Conservation (phyloP, 192 early-diverging fungal genomes). For the Coemansia sp. region DNA sequence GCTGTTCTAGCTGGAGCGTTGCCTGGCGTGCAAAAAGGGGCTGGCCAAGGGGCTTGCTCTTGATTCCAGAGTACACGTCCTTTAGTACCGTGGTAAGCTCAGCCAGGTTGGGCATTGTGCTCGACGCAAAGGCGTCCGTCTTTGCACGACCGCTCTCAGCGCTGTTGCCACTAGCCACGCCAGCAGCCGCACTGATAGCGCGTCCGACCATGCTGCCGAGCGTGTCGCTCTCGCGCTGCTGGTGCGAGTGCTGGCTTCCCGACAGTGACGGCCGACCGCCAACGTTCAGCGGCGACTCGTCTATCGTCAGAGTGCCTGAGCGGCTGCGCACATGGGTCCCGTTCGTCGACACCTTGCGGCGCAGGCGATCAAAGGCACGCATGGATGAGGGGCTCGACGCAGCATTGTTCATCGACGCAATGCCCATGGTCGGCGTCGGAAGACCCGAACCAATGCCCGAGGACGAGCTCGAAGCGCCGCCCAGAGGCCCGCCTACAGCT, state of each 20-base stretch:
- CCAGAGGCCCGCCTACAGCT: background rate
- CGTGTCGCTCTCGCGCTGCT: slow-evolving; percentile 9
- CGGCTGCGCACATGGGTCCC: slow-evolving; percentile 38
- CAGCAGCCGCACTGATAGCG: slow-evolving; percentile 5
- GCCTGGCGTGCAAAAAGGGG: slow-evolving; percentile 48
- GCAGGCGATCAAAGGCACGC: slow-evolving; percentile 47
- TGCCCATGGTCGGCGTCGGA: slow-evolving; percentile 12
- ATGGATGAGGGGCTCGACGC: slow-evolving; percentile 40
- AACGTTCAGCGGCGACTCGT: slow-evolving; percentile 19
- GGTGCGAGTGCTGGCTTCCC: slow-evolving; percentile 10
- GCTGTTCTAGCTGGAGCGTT: slow-evolving; percentile 8
- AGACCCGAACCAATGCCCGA: slow-evolving; percentile 8
- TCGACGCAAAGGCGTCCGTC: background rate
- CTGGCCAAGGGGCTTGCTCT: slow-evolving; percentile 50
- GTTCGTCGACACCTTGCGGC: slow-evolving; percentile 49
- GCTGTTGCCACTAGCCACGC: background rate
- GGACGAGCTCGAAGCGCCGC: background rate
- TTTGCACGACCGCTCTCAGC: background rate
- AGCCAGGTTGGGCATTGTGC: slow-evolving; percentile 27
- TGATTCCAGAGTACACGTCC: slow-evolving; percentile 52
- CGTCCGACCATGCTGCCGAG: slow-evolving; percentile 8
- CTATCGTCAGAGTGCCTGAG: slow-evolving; percentile 38
- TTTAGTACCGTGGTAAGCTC: slow-evolving; percentile 45
- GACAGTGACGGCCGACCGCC: slow-evolving; percentile 21
- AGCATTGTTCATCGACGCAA: slow-evolving; percentile 3